Evolutionary conservation across 306 rosid species (phyloP), one percentile per base, ranked within the genome.

Genomic region (Styphnolobium japonicum): DNA sequence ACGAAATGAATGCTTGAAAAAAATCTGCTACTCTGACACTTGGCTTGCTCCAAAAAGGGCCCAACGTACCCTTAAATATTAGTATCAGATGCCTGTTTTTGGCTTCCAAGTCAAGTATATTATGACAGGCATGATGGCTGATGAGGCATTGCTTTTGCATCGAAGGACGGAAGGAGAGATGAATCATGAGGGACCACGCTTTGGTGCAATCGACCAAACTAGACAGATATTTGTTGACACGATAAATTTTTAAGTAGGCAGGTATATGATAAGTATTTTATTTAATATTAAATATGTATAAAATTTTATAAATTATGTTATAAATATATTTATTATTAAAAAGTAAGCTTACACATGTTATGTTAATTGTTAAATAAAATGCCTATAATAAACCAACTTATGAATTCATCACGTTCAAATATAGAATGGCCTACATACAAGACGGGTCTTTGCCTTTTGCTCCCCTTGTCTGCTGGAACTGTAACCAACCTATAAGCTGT

Each of bases 21-120:
- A 62, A 29, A 5, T 37, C 19, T 25, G 56, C 4, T 25, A 6
- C 36, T 27, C 31, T 9, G 71, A 46, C 71, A 70, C 48, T 63
- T 80, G 36, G 84, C 72, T 72, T 72, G 84, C 19, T 63, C 58
- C 60, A 25, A 73, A 71, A 73, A 67, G 34, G 58, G 51, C 40
- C 48, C 77, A 67, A 53, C 15, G 14, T 19, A 80, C 10, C 67
- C 43, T 74, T 53, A 73, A 55, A 19, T 21, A 33, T 43, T n/a
- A 25, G 29, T 16, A 45, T 81, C 9, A 42, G 18, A 81, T 75
- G 85, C 43, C 61, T 76, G 78, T 60, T 69, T 82, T 61, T 69
- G 66, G 81, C 85, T 75, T 81, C 10, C 78, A 82, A 82, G 85
- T 82, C 73, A 83, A 78, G 83, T 73, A 83, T 66, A 79, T 73